A percentile compares a stretch with the other conserved stretches of the same genome.
Conservation (phyloP, 2,329 filamentous ascomycete genomes). For the Colletotrichum sp. region DNA sequence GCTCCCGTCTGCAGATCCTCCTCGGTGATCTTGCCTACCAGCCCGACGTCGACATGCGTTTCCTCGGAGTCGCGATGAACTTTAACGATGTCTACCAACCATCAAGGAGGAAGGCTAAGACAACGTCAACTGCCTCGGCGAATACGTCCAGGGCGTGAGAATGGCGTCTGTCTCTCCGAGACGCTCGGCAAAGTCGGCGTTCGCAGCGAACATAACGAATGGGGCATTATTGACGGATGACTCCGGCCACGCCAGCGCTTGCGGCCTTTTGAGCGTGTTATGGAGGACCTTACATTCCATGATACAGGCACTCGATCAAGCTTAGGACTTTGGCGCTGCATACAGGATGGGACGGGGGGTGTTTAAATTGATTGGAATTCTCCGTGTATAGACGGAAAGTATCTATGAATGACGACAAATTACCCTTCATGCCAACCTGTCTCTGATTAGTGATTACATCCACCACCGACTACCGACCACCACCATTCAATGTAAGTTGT, state of each 20-base stretch:
- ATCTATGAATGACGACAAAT: not conserved
- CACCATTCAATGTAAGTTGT: not conserved
- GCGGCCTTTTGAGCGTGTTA: not conserved
- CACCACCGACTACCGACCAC: not conserved
- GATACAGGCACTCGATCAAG: not conserved
- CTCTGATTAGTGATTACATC: not conserved
- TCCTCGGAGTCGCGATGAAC: constrained; percentile 97
- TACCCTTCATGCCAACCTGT: not conserved
- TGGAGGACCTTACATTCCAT: not conserved
- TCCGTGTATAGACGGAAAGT: not conserved
- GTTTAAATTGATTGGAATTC: not conserved
- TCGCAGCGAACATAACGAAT: not conserved
- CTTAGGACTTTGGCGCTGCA: not conserved
- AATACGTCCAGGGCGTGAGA: constrained; percentile 11
- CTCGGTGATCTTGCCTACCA: constrained; percentile 92
- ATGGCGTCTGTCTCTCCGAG: not conserved
- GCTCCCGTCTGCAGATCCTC: constrained; percentile 76
- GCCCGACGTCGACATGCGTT: constrained; percentile 92
- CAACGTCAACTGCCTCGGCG: constrained; percentile 19
- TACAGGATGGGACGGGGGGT: not conserved
- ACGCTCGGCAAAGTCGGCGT: not conserved
- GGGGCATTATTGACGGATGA: not conserved
- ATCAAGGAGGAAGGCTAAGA: constrained; percentile 65
- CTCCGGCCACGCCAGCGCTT: not conserved
- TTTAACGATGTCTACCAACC: constrained; percentile 97